phyloP scores from a whole-genome alignment of 352 stramenopile species.

The Phytophthora pini region DNA sequence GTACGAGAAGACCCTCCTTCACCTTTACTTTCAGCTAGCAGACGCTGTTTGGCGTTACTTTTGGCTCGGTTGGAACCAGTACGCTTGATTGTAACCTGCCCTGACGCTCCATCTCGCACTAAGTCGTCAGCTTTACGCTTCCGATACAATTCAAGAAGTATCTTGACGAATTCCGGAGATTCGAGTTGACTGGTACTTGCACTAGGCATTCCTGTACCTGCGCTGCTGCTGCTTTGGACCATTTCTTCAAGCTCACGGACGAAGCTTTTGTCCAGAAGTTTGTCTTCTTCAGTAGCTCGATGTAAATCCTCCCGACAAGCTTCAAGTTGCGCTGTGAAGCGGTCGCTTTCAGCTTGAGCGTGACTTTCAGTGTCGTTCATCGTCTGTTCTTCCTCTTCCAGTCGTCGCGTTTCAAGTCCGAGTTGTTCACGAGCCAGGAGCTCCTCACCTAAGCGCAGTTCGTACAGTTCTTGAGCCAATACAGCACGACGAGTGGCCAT shows the following conservation, averaged over 20 bases:
- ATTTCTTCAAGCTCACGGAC: conserved; percentile 79
- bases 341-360: conserved; percentile 52
- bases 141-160: conserved; percentile 79
- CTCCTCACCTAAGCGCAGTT: conserved; percentile 59
- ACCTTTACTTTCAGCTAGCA: conserved; percentile 49
- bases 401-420: conserved; percentile 32
- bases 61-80: conserved; percentile 30
- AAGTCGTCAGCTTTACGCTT: conserved; percentile 72
- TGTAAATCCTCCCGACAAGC: conserved; percentile 71
- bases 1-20: conserved; percentile 39
- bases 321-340: conserved; percentile 61
- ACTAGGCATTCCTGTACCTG: conserved; percentile 21
- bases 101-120: conserved; percentile 18
- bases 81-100: conserved; percentile 22
- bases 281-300: conserved; percentile 73
- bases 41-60: conserved; percentile 49
- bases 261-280: conserved; percentile 65
- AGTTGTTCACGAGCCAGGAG: conserved; percentile 66
- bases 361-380: conserved; percentile 30
- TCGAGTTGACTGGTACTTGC: conserved; percentile 31
- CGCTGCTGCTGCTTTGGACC: conserved; percentile 32
- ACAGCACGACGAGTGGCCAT: conserved; percentile 52
- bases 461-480: conserved; percentile 78
- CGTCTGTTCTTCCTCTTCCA: conserved; percentile 28
- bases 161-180: conserved; percentile 69